Evolutionary conservation across 2,329 filamentous ascomycete species (phyloP).

Genomic region (Fusarium pininemorale): DNA sequence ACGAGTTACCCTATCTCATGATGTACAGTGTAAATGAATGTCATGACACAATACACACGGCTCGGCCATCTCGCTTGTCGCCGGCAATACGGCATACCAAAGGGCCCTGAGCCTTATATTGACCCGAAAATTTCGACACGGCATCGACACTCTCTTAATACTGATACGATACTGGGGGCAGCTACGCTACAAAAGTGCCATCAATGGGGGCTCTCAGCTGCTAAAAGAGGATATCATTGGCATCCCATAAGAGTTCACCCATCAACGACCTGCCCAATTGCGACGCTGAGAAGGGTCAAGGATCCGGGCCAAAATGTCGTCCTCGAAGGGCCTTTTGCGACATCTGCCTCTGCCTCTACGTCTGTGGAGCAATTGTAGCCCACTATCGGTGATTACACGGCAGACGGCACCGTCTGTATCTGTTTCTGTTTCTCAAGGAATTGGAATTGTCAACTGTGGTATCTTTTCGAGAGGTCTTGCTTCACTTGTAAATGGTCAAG

Average conservation of each 20-base stretch:
- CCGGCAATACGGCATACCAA: constrained; percentile 34
- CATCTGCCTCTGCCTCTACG: constrained; percentile 38
- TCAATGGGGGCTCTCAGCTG: constrained; percentile 31
- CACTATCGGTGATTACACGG: constrained; percentile 34
- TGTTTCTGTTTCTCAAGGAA: constrained; percentile 3
- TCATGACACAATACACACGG: constrained; percentile 34
- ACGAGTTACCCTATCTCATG: constrained; percentile 15
- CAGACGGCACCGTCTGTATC: constrained; percentile 10
- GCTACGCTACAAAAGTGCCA: constrained; percentile 44
- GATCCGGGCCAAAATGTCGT: constrained; percentile 38
- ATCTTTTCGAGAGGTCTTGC: constrained; percentile 9
- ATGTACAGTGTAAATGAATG: constrained; percentile 18
- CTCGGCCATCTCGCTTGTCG: constrained; percentile 37
- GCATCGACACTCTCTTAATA: constrained; percentile 2
- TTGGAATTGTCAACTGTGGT: neutral
- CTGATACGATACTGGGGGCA: constrained; percentile 14
- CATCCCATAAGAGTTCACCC: constrained; percentile 17
- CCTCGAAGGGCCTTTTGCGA: constrained; percentile 43
- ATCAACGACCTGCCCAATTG: constrained; percentile 39
- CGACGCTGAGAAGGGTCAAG: constrained; percentile 34
- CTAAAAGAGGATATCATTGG: constrained; percentile 24
- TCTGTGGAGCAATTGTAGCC: constrained; percentile 38
- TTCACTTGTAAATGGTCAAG: constrained; percentile 18
- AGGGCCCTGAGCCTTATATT: constrained; percentile 5
- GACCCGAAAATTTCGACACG: constrained; percentile 38